Evolutionary conservation across 495 filamentous ascomycete genomes (phyloP), one percentile per base, ranked within the genome.

Genomic region (Trichoderma gamsii): DNA sequence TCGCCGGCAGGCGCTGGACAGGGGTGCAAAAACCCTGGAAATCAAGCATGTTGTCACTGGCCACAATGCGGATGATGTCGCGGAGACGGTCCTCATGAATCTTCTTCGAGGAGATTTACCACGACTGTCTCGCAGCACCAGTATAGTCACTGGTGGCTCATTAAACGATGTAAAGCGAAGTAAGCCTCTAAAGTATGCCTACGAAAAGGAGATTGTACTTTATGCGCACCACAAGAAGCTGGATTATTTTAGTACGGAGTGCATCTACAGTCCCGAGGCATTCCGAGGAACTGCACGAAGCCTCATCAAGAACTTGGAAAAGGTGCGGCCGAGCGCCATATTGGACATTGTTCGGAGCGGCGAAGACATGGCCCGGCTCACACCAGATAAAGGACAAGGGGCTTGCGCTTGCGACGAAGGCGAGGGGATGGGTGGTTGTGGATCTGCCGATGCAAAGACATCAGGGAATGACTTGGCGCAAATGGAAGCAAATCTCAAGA

Each of bases 11-110:
- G 95, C 95, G 15, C 83, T 99, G 49, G 95, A 99, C 77, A 87
- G 95, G 8, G 95, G 95, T 35, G 93, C 96, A 1, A 91, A 91
- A 72, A 87, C 87, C 71, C 79, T 99, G 70, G 91, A 88, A 0
- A 96, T 99, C 73, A 87, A 87, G 69, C 95, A 99, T 78, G 96
- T 98, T 7, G 94, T 98, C 18, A 99, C 95, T 9, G 95, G 95
- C 1, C 95, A 99, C 76, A 99, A 99, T 76, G 95, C 96, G 12
- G 95, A 99, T 70, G 95, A 99, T 78, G 89, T 97, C 27, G 95
- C 95, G n/a, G 95, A 99, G 82, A 98, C 95, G 13, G 90, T 98
- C 41, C 82, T 99, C 76, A 99, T 99, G 95, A 99, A 99, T 74
- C 77, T 99, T 52, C 82, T 99, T 11, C 85, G 95, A 35, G 95